A percentile compares a stretch with the other conserved stretches of the same genome.
Conservation (phyloP, 2,329 filamentous ascomycete species). For the Penicillium expansum region DNA sequence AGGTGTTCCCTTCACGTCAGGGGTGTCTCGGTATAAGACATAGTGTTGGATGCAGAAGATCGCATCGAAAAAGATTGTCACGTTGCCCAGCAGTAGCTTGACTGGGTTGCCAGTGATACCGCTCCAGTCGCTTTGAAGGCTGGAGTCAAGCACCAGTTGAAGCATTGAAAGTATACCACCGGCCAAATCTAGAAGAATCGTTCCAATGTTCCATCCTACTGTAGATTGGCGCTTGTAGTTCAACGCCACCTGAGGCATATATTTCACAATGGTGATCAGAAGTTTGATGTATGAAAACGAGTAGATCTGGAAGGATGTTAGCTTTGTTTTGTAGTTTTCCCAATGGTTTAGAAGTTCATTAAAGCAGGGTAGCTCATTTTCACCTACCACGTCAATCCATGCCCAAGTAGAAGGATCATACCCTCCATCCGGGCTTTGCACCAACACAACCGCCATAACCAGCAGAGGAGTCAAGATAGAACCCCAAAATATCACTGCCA, state of each 20-base stretch:
- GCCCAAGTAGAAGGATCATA: slow-evolving; percentile 54
- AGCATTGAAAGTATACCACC: slow-evolving; percentile 78
- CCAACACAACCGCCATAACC: slow-evolving; percentile 43
- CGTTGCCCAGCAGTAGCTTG: slow-evolving; percentile 81
- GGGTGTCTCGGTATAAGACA: slow-evolving; percentile 61
- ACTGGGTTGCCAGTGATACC: slow-evolving; percentile 88
- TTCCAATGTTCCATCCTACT: slow-evolving; percentile 78
- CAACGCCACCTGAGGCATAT: slow-evolving; percentile 77
- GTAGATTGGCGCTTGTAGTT: slow-evolving; percentile 87
- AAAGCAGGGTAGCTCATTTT: not conserved
- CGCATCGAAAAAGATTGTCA: slow-evolving; percentile 80
- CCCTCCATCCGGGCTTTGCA: slow-evolving; percentile 42
- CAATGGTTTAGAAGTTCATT: not conserved
- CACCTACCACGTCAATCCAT: slow-evolving; percentile 62
- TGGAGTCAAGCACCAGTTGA: slow-evolving; percentile 83
- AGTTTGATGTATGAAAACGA: slow-evolving; percentile 86
- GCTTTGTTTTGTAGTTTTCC: not conserved
- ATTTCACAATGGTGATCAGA: slow-evolving; percentile 84
- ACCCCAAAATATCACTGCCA: slow-evolving; percentile 68
- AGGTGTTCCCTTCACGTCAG: slow-evolving; percentile 17
- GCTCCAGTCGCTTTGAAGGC: slow-evolving; percentile 80
- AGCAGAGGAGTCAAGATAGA: slow-evolving; percentile 52
- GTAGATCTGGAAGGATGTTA: slow-evolving; percentile 50
- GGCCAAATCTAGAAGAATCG: slow-evolving; percentile 78
- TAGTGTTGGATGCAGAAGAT: slow-evolving; percentile 91